Conservation (phyloP, 2,329 filamentous ascomycete species). For the Cladosporium halotolerans region DNA sequence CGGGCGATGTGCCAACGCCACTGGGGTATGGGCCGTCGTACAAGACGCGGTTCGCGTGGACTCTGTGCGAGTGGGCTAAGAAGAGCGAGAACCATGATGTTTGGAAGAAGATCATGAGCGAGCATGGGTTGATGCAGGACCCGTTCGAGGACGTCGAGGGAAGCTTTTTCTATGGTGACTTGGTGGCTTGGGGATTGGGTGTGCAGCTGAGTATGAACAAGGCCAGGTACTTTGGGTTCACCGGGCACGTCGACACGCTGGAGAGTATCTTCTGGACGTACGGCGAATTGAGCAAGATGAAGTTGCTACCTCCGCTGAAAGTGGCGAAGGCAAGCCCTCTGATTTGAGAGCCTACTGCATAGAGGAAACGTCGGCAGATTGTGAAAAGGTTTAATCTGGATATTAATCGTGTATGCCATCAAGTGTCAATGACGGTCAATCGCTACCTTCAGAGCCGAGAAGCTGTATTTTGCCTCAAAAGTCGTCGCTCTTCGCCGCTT, state of each 20-base stretch:
- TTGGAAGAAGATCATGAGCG: conserved; percentile 41
- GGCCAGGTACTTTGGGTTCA: conserved; percentile 41
- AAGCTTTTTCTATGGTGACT: conserved; percentile 43
- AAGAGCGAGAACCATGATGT: conserved; percentile 38
- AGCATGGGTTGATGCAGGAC: conserved; percentile 36
- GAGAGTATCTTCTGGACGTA: conserved; percentile 40
- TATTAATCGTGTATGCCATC: no score
- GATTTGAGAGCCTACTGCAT: conserved; percentile 15
- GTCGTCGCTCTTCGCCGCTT: conserved; percentile 5
- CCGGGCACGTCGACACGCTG: conserved; percentile 41
- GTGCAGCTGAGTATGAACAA: conserved; percentile 37
- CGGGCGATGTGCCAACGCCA: conserved; percentile 19
- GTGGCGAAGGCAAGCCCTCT: conserved; percentile 22
- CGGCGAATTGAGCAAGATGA: conserved; percentile 36
- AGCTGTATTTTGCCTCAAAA: background rate
- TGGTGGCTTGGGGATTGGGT: conserved; percentile 29
- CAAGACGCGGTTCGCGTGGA: conserved; percentile 36
- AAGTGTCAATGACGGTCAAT: no score
- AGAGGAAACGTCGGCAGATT: no score
- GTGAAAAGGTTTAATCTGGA: no score
- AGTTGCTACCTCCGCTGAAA: conserved; percentile 37
- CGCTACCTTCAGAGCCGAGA: no score
- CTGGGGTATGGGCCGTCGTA: conserved; percentile 40
- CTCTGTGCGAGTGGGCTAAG: conserved; percentile 42
- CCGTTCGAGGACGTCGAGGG: conserved; percentile 41